Base-by-base conservation (phyloP, 208 protist species). In the Wallacemonas sp. region DNA sequence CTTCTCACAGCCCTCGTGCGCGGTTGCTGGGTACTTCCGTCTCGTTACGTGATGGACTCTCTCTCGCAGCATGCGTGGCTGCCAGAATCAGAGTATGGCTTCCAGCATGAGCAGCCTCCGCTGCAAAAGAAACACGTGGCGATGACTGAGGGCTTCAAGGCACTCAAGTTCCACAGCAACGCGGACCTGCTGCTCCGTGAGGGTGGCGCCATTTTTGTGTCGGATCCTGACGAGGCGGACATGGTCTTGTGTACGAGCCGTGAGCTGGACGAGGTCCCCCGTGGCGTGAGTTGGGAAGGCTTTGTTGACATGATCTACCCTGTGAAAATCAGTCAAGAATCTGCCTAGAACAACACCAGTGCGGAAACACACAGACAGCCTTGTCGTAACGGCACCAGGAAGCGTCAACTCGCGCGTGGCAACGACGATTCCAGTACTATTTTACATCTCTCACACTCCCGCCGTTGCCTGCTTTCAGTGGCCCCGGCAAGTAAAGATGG, bases 11-110 rank as follows among this genome's bases (percentile, higher is more conserved):
- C 91, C 10, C 69, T 93, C 22, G 91, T 93, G 22, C 77, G 85
- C 13, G 87, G 91, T 2, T 96, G 91, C 77, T 96, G 91, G 91
- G 73, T 96, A 36, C 66, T 96, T 24, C 81, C 87, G 10, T 79
- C 84, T 42, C 72, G 68, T n/a, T 96, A 90, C 64, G 80, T 93
- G 15, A 64, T 71, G 34, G 78, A 88, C 42, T 94, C 84, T 10
- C 33, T 89, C 29, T 72, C 76, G 32, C 32, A 76, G 29, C 48
- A 73, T 38, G 29, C 32, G 29, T 96, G 91, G 88, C 63, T 86
- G 24, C 70, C 68, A 32, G 91, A 96, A 59, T 58, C 38, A 44
- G 69, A 80, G 26, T 93, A 89, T 52, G 91, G 91, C 19, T 96
- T 96, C 63, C 91, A 89, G 58, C 91, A 96, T 74, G 78, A 81